Percentiles rank a stretch among this genome's conserved stretches.
Evolutionary conservation across 2,329 filamentous ascomycete genomes (phyloP).

Genomic region (Bimuria novae-zelandiae): DNA sequence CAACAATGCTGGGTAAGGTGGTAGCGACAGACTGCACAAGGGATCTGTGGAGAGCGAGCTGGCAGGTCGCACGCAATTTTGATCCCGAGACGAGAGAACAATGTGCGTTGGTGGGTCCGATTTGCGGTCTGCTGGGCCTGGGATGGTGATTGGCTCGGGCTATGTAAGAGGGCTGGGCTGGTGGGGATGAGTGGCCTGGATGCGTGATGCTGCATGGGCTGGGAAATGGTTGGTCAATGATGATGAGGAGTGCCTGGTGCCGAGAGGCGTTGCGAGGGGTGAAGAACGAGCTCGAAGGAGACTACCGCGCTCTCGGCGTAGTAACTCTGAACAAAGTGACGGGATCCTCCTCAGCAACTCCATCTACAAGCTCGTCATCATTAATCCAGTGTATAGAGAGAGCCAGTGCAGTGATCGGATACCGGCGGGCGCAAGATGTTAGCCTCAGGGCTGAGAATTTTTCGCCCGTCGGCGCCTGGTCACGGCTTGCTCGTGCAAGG

Average conservation of each 20-base stretch:
- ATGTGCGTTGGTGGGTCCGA: slow-evolving; percentile 45
- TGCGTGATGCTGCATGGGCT: slow-evolving; percentile 9
- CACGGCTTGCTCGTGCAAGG: slow-evolving; percentile 7
- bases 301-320: neutral
- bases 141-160: slow-evolving; percentile 17
- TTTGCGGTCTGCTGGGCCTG: slow-evolving; percentile 32
- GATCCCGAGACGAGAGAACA: slow-evolving; percentile 42
- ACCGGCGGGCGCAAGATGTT: slow-evolving; percentile 3
- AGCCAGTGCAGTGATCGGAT: neutral
- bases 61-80: slow-evolving; percentile 46
- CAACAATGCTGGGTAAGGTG: slow-evolving; percentile 45
- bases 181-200: slow-evolving; percentile 13
- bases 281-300: neutral
- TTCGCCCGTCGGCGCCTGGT: neutral
- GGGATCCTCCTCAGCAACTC: too few species aligned
- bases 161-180: slow-evolving; percentile 31
- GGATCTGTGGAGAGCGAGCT: slow-evolving; percentile 32
- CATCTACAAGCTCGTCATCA: too few species aligned
- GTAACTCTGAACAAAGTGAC: neutral
- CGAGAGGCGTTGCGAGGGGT: slow-evolving; percentile 10
- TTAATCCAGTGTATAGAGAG: neutral
- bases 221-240: slow-evolving; percentile 18
- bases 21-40: slow-evolving; percentile 31
- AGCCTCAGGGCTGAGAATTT: slow-evolving; percentile 7
- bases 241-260: slow-evolving; percentile 6